Evolutionary conservation across 768 basidiomycete genomes (phyloP).

Genomic region (Cantharellus cinnabarinus): DNA sequence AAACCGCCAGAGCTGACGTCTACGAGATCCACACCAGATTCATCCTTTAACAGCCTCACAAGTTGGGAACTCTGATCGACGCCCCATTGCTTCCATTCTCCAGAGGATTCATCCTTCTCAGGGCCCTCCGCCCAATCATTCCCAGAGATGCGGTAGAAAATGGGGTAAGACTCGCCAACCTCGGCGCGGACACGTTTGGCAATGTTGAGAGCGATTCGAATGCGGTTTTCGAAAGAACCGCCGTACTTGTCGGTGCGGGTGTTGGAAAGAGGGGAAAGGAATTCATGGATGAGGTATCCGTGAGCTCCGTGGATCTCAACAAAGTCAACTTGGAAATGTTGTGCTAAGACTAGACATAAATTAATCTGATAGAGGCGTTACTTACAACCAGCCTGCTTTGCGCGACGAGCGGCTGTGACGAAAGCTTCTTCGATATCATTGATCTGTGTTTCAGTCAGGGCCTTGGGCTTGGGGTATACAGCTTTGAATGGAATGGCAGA

Average conservation of each 20-base stretch:
- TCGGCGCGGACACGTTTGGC: constrained; percentile 29
- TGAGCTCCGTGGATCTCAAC: constrained; percentile 59
- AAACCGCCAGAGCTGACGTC: constrained; percentile 54
- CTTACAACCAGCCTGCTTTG: constrained; percentile 42
- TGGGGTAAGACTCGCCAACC: constrained; percentile 39
- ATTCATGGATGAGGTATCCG: constrained; percentile 44
- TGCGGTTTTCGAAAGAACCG: constrained; percentile 50
- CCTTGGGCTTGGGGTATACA: constrained; percentile 34
- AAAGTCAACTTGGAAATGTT: constrained; percentile 11
- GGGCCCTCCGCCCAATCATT: constrained; percentile 43
- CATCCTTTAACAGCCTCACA: constrained; percentile 28
- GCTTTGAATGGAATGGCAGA: constrained; percentile 35
- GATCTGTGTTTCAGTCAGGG: constrained; percentile 35
- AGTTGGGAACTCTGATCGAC: constrained; percentile 52
- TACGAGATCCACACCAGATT: constrained; percentile 51
- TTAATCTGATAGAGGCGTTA: constrained; percentile 7
- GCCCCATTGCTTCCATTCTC: constrained; percentile 50
- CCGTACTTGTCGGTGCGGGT: constrained; percentile 50
- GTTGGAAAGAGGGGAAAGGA: constrained; percentile 61
- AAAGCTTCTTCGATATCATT: constrained; percentile 40
- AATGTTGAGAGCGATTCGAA: constrained; percentile 45
- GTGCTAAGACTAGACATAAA: not conserved
- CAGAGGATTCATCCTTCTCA: constrained; percentile 31
- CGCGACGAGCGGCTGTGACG: constrained; percentile 29
- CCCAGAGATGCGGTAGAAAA: constrained; percentile 54